Base-by-base conservation (phyloP, 306 rosid species). In the Quercus berberidifolia region DNA sequence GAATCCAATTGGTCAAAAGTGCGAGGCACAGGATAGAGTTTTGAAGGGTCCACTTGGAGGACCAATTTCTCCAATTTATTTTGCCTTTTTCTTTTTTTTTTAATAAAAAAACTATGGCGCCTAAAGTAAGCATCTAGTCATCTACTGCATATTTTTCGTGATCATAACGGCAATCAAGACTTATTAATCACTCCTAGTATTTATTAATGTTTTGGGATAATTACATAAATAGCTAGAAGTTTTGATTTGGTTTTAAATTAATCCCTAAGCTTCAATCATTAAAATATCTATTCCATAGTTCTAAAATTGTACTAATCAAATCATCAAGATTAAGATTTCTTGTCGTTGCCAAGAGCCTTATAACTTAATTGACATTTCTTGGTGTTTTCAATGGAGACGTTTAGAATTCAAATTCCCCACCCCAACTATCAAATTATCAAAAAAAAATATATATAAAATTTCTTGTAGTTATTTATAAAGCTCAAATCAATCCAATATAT, bases 1-100 rank as follows among this genome's bases (percentile, higher is more conserved):
- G 23, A 76, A 68, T 71, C 64, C 80, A 74, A 82, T 70, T 85
- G 85, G 82, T 80, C 86, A 73, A 82, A 87, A 80, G 88, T 87
- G 91, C 80, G 69, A 57, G 55, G 76, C 55, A 70, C 73, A 56
- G 71, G 86, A 80, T 77, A 82, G 74, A 33, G 26, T 76, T 83
- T 73, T 80, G 68, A 78, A 71, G 74, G 74, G 57, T 69, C 60
- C 71, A 65, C 80, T 82, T 82, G 82, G 74, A 54, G 62, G 73
- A 46, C 78, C 46, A 69, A 74, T 76, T 85, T 74, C 82, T 75
- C 75, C 55, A 67, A 64, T 77, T 75, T 67, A 55, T 55, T 31
- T 71, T 77, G 17, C 55, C 59, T 72, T 80, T 56, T 73, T 55
- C 18, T 25, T 25, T 26, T 26, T 26, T 26, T 26, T 26, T 26